phyloP scores from a whole-genome alignment of 208 protist species.

The Crithidia acanthocephali region DNA sequence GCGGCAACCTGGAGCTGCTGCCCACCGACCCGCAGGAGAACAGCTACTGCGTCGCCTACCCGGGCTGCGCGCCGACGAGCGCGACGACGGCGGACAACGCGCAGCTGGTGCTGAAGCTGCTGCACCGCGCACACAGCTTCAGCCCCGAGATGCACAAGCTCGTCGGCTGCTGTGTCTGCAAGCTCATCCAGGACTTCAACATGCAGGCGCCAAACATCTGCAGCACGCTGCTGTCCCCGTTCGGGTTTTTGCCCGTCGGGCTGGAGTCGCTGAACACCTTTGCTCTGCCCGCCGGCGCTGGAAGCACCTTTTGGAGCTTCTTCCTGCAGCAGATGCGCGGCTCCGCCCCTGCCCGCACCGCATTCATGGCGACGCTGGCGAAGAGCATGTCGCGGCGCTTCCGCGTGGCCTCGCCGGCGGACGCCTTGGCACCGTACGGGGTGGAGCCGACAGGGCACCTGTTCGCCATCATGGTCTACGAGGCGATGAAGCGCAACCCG shows the following conservation, averaged over 20 bases:
- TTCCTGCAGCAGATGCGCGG: conserved; percentile 85
- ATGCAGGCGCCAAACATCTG: conserved; percentile 89
- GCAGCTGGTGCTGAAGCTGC: conserved; percentile 83
- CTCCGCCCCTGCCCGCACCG: conserved; percentile 83
- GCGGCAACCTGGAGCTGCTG: conserved; percentile 84
- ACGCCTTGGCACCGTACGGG: conserved; percentile 62
- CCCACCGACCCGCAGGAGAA: conserved; percentile 87
- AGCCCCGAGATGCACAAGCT: conserved; percentile 87
- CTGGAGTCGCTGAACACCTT: conserved; percentile 72
- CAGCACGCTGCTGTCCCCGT: conserved; percentile 67
- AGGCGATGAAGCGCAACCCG: conserved; percentile 88
- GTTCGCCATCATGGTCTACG: conserved; percentile 89
- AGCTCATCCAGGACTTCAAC: conserved; percentile 92
- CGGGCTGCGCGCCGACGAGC: conserved; percentile 75
- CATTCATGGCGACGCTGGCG: conserved; percentile 84
- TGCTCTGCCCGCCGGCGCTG: conserved; percentile 79
- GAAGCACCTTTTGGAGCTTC: conserved; percentile 90
- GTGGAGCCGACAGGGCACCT: conserved; percentile 68
- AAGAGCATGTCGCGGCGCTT: conserved; percentile 84
- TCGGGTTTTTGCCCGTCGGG: conserved; percentile 77
- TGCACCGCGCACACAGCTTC: conserved; percentile 84
- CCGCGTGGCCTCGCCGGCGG: conserved; percentile 72
- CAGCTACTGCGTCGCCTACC: conserved; percentile 85
- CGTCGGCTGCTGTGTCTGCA: conserved; percentile 88
- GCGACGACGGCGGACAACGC: conserved; percentile 86